phyloP scores from a whole-genome alignment of 495 filamentous ascomycete species.

The Diplogelasinospora grovesii region DNA sequence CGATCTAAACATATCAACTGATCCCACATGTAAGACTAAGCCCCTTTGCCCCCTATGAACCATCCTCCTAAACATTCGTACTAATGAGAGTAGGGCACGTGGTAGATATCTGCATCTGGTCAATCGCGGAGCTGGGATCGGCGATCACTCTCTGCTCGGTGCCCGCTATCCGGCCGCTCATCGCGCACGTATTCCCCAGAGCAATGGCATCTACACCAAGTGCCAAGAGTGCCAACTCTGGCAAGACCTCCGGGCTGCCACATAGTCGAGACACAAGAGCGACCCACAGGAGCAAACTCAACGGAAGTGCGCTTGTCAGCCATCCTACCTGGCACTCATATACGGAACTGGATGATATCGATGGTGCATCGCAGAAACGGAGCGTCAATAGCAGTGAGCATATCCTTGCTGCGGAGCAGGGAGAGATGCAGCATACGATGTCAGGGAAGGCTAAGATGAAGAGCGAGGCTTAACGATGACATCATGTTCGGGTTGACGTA shows the following conservation, averaged over 20 bases:
- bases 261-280: not conserved
- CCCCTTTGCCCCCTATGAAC: not conserved
- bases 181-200: not conserved
- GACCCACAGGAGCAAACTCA: not conserved
- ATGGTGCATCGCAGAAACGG: not conserved
- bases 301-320: too few relatives aligned
- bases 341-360: constrained; percentile 6
- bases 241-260: not conserved
- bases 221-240: not conserved
- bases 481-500: too few relatives aligned
- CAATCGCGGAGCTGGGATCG: constrained; percentile 6
- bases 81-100: constrained; percentile 3
- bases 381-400: too few relatives aligned
- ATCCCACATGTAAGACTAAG: constrained; percentile 5
- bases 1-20: constrained; percentile 3
- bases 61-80: not conserved
- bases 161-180: constrained; percentile 4
- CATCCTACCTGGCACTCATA: not conserved
- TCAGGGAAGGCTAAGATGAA: too few relatives aligned
- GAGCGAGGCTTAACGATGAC: too few relatives aligned
- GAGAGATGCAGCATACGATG: too few relatives aligned
- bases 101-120: constrained; percentile 9
- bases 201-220: not conserved
- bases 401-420: too few relatives aligned
- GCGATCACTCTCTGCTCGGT: constrained; percentile 7